phyloP scores from a whole-genome alignment of 176 grass and related monocot species.

The Puccinellia tenuiflora region DNA sequence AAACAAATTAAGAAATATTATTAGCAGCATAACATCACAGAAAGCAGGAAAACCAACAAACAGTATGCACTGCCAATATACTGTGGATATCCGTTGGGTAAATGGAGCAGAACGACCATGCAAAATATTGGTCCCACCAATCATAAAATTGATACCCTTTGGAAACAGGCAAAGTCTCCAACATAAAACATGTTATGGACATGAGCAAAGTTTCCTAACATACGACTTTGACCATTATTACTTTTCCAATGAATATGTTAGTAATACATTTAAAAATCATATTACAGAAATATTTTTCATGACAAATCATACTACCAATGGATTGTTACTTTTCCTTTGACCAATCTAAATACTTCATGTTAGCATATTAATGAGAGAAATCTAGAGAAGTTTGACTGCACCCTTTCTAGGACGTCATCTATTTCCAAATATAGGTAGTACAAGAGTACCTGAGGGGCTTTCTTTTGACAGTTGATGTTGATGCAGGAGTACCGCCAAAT shows the following conservation, averaged over 20 bases:
- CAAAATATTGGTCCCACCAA: neutral
- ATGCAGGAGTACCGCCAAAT: slow-evolving; percentile 13
- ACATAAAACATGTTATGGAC: neutral
- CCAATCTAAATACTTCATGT: neutral
- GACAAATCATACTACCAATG: neutral
- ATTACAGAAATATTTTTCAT: neutral
- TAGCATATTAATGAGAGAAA: neutral
- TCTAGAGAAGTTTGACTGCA: neutral
- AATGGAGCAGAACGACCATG: neutral
- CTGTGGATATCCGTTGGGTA: neutral
- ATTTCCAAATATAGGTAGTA: neutral
- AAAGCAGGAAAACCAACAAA: neutral
- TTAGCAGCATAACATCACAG: neutral
- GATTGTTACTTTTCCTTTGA: neutral
- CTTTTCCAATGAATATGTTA: neutral
- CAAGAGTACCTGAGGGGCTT: slow-evolving; percentile 58
- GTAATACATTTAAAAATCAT: neutral
- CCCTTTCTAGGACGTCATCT: neutral
- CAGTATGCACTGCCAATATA: neutral
- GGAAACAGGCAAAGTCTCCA: neutral
- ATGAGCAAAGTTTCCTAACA: neutral
- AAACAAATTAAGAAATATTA: slow-evolving; percentile 19
- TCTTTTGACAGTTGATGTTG: slow-evolving; percentile 42
- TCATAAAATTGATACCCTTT: neutral
- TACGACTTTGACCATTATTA: neutral